Base-by-base conservation (phyloP, 225 moss, liverwort and hornwort species). In the Sphagnum tenellum region DNA sequence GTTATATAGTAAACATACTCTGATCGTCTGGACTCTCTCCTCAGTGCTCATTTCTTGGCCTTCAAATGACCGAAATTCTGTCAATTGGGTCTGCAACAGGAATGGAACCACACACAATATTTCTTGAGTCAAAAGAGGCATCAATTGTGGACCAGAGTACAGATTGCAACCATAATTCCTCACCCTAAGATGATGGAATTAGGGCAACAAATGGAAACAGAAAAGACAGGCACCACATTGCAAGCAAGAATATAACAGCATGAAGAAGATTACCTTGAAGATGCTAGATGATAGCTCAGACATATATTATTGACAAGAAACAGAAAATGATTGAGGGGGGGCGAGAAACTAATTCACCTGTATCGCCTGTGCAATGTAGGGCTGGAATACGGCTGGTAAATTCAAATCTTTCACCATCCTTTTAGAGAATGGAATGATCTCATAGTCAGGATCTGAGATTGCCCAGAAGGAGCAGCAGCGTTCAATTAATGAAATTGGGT, bases 1-100 rank as follows among this genome's bases (percentile, higher is more conserved):
- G 29, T 29, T 29, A 29, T 52, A 6, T 47, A 6, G 9, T 48
- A 55, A 44, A 48, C 57, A 48, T 61, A 81, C 84, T 70, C 66
- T 73, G 56, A 84, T 62, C 13, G 75, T 84, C 60, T 81, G 84
- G 14, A 84, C 84, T 71, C 77, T 72, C 67, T 84, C 84, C 65
- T 84, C 84, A 44, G 71, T 75, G 66, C 54, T 68, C 77, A 80
- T 80, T 68, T 80, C 80, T 69, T 84, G 84, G 54, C 72, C 75
- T 66, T 84, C 84, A 64, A 70, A 75, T 13, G 80, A 64, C 49
- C 80, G 80, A 66, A 77, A 84, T 62, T 84, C 84, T 29, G 67
- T 56, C 59, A 84, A n/a, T 46, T 84, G 84, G 29, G 78, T 67
- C 84, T 84, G 78, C n/a, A 7, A 11, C 9, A 56, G 8, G 13